These are phyloP conservation scores for Endogone sp. DNA, from an alignment of 192 early-diverging fungal genomes.

Conservation along the genomic window DNA sequence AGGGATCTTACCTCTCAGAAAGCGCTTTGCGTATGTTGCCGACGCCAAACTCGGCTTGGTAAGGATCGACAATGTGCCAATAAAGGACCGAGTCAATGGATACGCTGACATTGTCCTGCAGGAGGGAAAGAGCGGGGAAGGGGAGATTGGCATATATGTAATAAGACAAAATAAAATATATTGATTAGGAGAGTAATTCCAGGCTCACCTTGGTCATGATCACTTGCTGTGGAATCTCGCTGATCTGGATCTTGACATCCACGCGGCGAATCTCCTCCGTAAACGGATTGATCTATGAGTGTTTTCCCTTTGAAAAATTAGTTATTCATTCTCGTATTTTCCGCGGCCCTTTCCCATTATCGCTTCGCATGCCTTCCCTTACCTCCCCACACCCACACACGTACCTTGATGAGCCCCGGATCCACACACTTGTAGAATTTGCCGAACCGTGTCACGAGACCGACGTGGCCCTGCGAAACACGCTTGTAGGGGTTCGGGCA, in stretches of 20 bases:
- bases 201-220: constrained; percentile 68
- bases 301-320: neutral
- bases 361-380: too few relatives aligned
- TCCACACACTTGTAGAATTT: constrained; percentile 50
- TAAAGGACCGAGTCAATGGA: constrained; percentile 84
- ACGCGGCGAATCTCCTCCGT: constrained; percentile 40
- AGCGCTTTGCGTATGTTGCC: constrained; percentile 77
- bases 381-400: neutral
- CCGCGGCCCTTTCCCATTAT: too few relatives aligned
- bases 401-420: constrained; percentile 50
- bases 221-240: constrained; percentile 59
- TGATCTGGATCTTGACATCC: constrained; percentile 52
- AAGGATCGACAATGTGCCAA: constrained; percentile 81
- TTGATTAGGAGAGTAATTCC: too few relatives aligned
- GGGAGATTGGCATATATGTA: too few relatives aligned
- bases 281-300: constrained; percentile 37
- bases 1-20: constrained; percentile 63
- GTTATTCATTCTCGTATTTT: neutral
- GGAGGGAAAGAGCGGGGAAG: too few relatives aligned
- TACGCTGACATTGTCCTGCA: constrained; percentile 77
- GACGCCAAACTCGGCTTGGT: constrained; percentile 76
- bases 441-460: constrained; percentile 65
- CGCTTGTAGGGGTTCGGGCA: constrained; percentile 64
- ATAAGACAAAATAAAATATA: too few relatives aligned
- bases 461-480: constrained; percentile 69